Base-by-base conservation (phyloP, 805 yeast species). In the Clavispora carvajalis region DNA sequence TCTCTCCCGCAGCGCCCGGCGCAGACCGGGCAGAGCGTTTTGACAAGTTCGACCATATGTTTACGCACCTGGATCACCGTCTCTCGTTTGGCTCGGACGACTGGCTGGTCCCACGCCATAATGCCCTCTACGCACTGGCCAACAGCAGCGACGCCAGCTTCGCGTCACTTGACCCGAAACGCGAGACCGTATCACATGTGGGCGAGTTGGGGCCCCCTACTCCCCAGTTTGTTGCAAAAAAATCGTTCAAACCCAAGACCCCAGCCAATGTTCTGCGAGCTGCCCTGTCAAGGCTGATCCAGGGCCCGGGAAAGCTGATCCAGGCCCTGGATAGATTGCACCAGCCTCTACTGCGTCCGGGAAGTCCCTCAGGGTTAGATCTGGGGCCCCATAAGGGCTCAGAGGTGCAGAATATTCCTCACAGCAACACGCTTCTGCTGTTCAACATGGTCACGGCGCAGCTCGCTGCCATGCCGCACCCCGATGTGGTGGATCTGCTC, bases 401-500 rank as follows among this genome's bases (percentile, higher is more conserved):
- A n/a, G n/a, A n/a, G n/a, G n/a, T n/a, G 9, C 25, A 10, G 22
- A 31, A 21, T 8, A 4, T 28, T 8, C 19, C 31, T 19, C 31
- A 28, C 12, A 28, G 38, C 41, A 56, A 57, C n/a, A 46, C 62
- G 3, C 46, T 63, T 7, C 68, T 58, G 30, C 59, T 71, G 1
- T 68, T 63, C 46, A 55, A 58, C n/a, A 48, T 59, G 7, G 65
- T 63, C 5, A 53, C 62, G 2, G 52, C 59, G n/a, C 48, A 59
- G 34, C 55, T 62, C 36, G 51, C 60, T 37, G 63, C 59, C 41
- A 58, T 65, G 46, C 74, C 74, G 2, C 49, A 49, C 4, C 41
- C 65, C 4, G 57, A 54, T 18, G 54, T 67, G 10, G 74, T 69
- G 8, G 71, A 69, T 38, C 49, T 44, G 5, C 49, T 69, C n/a